These are phyloP conservation scores for Amphibolis antarctica DNA, from an alignment of 106 monocot species.

Conservation along the genomic window DNA sequence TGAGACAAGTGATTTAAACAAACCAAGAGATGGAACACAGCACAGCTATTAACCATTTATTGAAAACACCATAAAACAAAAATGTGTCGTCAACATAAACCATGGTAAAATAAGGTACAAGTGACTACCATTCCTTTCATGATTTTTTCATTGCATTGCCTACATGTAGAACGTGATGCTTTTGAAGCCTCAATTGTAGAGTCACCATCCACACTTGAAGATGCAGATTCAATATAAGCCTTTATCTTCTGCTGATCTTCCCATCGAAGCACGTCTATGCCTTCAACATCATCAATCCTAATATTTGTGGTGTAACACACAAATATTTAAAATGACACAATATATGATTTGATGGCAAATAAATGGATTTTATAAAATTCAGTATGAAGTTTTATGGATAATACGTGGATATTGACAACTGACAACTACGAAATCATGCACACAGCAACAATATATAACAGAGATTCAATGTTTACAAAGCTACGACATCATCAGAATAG, in stretches of 20 bases:
- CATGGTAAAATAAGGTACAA: background rate
- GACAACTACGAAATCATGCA: too few species aligned
- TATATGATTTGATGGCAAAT: background rate
- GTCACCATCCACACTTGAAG: slow-evolving; percentile 19
- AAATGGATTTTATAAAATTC: too few species aligned
- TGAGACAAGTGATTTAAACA: too few species aligned
- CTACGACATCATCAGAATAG: background rate
- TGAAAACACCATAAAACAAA: background rate
- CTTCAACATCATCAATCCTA: slow-evolving; percentile 85
- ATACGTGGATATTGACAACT: too few species aligned
- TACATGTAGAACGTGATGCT: slow-evolving; percentile 83
- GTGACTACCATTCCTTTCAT: slow-evolving; percentile 51
- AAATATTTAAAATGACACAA: background rate
- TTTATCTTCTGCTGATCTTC: slow-evolving; percentile 83
- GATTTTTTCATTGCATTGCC: slow-evolving; percentile 65
- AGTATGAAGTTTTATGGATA: too few species aligned
- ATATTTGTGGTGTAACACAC: background rate
- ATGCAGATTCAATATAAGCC: slow-evolving; percentile 48
- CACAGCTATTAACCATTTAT: background rate
- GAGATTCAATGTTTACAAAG: too few species aligned
- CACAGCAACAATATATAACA: too few species aligned
- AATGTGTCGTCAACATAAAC: background rate
- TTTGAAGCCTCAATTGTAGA: slow-evolving; percentile 74
- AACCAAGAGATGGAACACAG: too few species aligned
- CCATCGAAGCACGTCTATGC: slow-evolving; percentile 80